These are phyloP conservation scores for Liquidambar formosana DNA, from an alignment of 164 flowering plant species.

Conservation along the genomic window DNA sequence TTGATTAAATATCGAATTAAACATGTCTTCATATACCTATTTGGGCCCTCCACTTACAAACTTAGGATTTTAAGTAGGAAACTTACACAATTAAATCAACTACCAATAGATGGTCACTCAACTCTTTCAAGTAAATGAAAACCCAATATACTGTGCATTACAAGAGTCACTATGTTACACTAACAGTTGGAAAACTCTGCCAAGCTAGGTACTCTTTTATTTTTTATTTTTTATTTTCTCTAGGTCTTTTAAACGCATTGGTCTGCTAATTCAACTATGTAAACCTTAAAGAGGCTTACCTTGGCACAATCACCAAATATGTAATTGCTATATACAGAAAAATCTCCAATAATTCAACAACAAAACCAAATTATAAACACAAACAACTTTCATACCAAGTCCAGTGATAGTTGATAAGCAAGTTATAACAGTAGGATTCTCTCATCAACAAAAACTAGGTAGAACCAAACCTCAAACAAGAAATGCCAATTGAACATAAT, in stretches of 20 bases:
- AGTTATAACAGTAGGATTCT: neutral
- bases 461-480: neutral
- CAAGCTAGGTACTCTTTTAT: neutral
- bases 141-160: neutral
- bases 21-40: no score
- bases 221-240: no score
- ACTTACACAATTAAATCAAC: neutral
- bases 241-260: no score
- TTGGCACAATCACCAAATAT: neutral
- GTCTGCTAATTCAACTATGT: no score
- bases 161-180: neutral
- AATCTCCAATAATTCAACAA: neutral
- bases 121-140: no score
- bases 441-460: neutral
- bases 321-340: neutral
- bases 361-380: neutral
- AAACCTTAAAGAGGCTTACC: neutral
- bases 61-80: no score
- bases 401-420: neutral
- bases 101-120: no score
- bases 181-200: neutral
- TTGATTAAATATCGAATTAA: no score
- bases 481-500: neutral
- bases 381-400: conserved; percentile 10
- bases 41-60: no score